Conservation (phyloP, 371 early-diverging fungal species). For the Capillidium heterosporum region DNA sequence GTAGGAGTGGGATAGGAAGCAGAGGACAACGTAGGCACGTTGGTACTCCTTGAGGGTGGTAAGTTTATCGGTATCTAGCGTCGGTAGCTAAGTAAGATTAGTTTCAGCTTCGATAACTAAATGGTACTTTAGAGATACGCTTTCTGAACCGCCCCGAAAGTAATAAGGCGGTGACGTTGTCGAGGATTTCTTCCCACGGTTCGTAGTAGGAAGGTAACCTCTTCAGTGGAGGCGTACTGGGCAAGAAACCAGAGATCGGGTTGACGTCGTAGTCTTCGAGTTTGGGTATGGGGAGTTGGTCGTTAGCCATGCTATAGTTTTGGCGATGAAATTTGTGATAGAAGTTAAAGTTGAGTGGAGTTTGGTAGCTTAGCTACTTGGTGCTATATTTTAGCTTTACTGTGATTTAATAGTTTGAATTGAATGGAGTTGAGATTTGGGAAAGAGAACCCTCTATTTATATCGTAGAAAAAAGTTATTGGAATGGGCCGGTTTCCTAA, state of each 20-base stretch:
- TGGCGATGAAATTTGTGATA: too few species aligned
- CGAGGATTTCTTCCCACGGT: constrained; percentile 77
- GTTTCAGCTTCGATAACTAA: background rate
- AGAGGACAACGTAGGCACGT: constrained; percentile 69
- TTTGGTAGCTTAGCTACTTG: too few species aligned
- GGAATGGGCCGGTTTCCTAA: too few species aligned
- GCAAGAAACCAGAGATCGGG: constrained; percentile 74
- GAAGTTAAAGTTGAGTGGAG: too few species aligned
- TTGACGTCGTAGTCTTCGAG: constrained; percentile 71
- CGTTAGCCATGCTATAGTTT: too few species aligned
- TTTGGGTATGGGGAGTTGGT: constrained; percentile 11
- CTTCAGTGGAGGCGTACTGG: constrained; percentile 46
- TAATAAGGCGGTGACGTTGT: constrained; percentile 52
- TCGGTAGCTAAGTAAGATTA: constrained; percentile 36
- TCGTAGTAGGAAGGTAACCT: constrained; percentile 59
- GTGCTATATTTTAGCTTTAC: too few species aligned
- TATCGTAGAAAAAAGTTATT: too few species aligned
- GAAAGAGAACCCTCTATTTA: too few species aligned
- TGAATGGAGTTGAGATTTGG: too few species aligned
- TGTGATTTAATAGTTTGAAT: too few species aligned
- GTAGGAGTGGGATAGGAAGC: constrained; percentile 77
- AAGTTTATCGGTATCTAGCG: constrained; percentile 42
- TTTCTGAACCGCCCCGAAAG: constrained; percentile 59
- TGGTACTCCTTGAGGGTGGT: constrained; percentile 44
- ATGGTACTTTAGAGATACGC: constrained; percentile 41